Evolutionary conservation across 352 stramenopile genomes (phyloP), one percentile per base, ranked within the genome.

Genomic region (Pythium biforme): DNA sequence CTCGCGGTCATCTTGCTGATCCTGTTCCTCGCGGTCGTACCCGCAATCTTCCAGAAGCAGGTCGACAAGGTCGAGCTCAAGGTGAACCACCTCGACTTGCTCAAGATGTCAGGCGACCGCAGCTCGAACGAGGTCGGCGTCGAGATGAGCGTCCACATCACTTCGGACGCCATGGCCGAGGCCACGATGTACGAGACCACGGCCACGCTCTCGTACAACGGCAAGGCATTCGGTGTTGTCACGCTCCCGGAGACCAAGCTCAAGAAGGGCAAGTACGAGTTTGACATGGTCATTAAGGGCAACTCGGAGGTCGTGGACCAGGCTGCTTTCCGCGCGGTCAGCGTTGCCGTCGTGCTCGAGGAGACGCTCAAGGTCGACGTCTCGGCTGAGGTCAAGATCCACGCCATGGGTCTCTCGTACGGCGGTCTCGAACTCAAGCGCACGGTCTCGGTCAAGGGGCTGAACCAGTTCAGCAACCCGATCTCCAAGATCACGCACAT

Each of bases 81-180:
- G 25, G 61, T 92, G 47, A 89, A 89, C 70, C 80, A 86, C 68
- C 59, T 92, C 46, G 82, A 90, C 59, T 65, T 90, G 48, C 70
- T 82, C 56, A 65, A 68, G 37, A 71, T 89, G 55, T 65, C 70
- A 27, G 70, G 59, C 57, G 76, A 69, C 51, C 67, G 56, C 19
- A 59, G 64, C 41, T 66, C 61, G 41, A 69, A 71, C 41, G 64
- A 65, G 23, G 62, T 88, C 27, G 75, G 60, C 34, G 71, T 83
- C 4, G 72, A 88, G 62, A 47, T 91, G 8, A 88, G 77, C 33
- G 50, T 92, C 17, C 82, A 75, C 57, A 56, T 86, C 12, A 55
- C 74, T 47, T 75, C 86, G 59, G 76, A 88, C 50, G 62, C 81
- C 22, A 52, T 59, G 49, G 63, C 88, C 37, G 29, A 71, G 34